Evolutionary conservation across 257 asterid species (phyloP).

Genomic region (Hygrophila difformis): DNA sequence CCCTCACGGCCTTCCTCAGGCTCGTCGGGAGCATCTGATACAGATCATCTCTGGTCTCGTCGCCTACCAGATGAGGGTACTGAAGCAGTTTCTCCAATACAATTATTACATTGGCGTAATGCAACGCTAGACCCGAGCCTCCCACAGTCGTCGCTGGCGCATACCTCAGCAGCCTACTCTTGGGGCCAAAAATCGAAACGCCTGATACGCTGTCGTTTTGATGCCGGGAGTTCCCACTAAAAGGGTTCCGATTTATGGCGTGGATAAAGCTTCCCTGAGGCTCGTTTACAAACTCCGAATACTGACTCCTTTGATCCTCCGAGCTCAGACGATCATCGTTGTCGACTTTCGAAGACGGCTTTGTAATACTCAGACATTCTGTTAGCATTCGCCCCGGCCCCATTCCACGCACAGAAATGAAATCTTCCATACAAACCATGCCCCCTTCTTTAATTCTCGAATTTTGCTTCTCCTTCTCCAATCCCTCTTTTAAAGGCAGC

Average conservation of each 20-base stretch:
- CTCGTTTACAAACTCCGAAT: too few relatives aligned
- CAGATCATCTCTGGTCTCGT: slow-evolving; percentile 84
- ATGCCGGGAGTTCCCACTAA: slow-evolving; percentile 21
- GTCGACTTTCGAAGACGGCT: slow-evolving; percentile 48
- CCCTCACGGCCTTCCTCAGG: slow-evolving; percentile 57
- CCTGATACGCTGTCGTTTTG: slow-evolving; percentile 14
- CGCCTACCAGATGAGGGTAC: slow-evolving; percentile 88
- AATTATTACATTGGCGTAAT: slow-evolving; percentile 76
- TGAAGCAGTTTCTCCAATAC: slow-evolving; percentile 67
- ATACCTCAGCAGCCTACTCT: slow-evolving; percentile 28
- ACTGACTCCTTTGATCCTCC: slow-evolving; percentile 53
- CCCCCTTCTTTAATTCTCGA: slow-evolving; percentile 26
- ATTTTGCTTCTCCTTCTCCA: slow-evolving; percentile 24
- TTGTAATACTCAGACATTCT: slow-evolving; percentile 68
- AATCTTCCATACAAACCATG: slow-evolving; percentile 50
- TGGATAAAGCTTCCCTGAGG: slow-evolving; percentile 19
- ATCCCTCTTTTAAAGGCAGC: slow-evolving; percentile 15
- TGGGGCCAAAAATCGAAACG: slow-evolving; percentile 29
- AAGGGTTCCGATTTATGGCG: slow-evolving; percentile 19
- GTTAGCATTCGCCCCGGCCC: slow-evolving; percentile 70
- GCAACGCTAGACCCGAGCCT: slow-evolving; percentile 82
- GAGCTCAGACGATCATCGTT: slow-evolving; percentile 23
- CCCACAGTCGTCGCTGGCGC: slow-evolving; percentile 71
- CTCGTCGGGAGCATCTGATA: slow-evolving; percentile 90
- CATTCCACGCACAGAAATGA: slow-evolving; percentile 62